These are phyloP conservation scores for Gloeopeniophorella convolvens DNA, from an alignment of 768 basidiomycete species.

Conservation along the genomic window DNA sequence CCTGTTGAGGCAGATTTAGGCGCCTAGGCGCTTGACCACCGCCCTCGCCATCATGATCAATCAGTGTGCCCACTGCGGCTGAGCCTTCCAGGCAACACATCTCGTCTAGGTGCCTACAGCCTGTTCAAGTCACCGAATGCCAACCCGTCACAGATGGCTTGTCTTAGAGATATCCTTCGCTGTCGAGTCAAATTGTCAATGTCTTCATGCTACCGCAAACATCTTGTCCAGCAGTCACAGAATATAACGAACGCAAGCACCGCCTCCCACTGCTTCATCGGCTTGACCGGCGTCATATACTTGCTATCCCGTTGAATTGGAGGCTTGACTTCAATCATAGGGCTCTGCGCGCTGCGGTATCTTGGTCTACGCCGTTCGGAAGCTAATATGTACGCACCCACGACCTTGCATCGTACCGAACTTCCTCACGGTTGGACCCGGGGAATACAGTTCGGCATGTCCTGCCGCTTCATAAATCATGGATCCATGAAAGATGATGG, in stretches of 20 bases:
- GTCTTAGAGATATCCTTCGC: too few species aligned
- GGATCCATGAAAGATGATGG: conserved; percentile 25
- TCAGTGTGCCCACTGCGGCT: too few species aligned
- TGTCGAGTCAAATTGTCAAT: too few species aligned
- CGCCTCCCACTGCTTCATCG: conserved; percentile 95
- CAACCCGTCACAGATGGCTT: too few species aligned
- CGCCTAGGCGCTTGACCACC: too few species aligned
- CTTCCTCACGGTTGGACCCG: conserved; percentile 75
- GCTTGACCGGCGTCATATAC: conserved; percentile 82
- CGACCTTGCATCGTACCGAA: conserved; percentile 95
- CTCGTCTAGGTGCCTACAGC: too few species aligned
- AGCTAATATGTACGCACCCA: conserved; percentile 96
- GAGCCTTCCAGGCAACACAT: too few species aligned
- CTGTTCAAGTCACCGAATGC: too few species aligned
- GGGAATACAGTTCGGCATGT: conserved; percentile 74
- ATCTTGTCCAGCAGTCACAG: conserved; percentile 81
- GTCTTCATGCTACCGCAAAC: too few species aligned
- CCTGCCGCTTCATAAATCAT: conserved; percentile 66
- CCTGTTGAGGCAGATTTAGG: too few species aligned
- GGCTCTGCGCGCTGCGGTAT: conserved; percentile 91
- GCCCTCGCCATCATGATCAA: too few species aligned
- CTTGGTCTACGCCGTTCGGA: conserved; percentile 85
- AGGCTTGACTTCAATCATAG: conserved; percentile 94
- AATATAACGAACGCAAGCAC: conserved; percentile 93
- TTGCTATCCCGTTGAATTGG: conserved; percentile 72